Percentiles rank a stretch among this genome's conserved stretches.
Conservation (phyloP, 129 eudicot species). For the Flaveria linearis region DNA sequence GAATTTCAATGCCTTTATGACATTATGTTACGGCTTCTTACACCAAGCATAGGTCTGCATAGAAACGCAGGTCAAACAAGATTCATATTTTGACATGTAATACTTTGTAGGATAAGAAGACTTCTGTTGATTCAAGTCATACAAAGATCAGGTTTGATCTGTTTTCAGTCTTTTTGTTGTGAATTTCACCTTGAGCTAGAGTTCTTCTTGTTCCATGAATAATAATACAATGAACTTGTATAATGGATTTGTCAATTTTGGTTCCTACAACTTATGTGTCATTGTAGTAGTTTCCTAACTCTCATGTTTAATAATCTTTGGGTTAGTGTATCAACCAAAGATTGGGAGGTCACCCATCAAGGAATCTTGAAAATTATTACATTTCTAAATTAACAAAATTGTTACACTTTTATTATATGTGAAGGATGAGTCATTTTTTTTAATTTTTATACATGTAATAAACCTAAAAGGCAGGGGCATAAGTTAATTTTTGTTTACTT, state of each 20-base stretch:
- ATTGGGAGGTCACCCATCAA: too few species aligned
- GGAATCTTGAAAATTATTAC: too few species aligned
- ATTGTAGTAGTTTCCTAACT: too few species aligned
- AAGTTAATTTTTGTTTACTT: too few species aligned
- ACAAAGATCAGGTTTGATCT: conserved; percentile 16
- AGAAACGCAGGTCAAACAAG: conserved; percentile 28
- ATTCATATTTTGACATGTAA: conserved; percentile 35
- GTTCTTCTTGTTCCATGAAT: conserved; percentile 11
- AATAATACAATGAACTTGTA: conserved; percentile 32
- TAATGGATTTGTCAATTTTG: neutral
- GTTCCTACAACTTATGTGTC: neutral
- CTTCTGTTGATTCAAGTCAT: conserved; percentile 24
- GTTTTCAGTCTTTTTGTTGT: conserved; percentile 23
- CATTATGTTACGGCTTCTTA: conserved; percentile 11
- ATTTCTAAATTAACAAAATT: too few species aligned
- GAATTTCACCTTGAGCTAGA: conserved; percentile 7
- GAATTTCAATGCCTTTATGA: conserved; percentile 65
- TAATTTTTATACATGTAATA: too few species aligned
- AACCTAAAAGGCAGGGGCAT: too few species aligned
- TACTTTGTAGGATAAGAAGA: conserved; percentile 16
- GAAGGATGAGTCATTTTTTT: too few species aligned
- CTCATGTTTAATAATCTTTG: too few species aligned
- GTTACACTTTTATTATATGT: too few species aligned
- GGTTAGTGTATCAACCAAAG: too few species aligned
- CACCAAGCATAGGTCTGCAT: conserved; percentile 5